These are phyloP conservation scores for Aspergillus taichungensis DNA, from an alignment of 495 filamentous ascomycete genomes.

Conservation along the genomic window DNA sequence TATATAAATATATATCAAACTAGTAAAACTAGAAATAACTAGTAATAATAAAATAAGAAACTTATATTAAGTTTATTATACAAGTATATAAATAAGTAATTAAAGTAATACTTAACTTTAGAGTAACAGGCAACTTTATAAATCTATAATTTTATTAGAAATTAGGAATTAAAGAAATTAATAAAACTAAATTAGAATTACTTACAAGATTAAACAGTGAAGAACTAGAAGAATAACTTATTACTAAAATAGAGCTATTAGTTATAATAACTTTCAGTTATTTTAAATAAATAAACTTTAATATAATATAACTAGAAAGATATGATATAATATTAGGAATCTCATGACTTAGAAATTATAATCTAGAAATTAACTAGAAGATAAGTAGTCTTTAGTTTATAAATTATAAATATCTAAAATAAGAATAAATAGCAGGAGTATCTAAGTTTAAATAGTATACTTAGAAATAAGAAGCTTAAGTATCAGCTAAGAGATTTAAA, in stretches of 20 bases:
- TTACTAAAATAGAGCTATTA: background rate
- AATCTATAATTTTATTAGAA: background rate
- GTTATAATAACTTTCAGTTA: no score
- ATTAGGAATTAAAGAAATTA: background rate
- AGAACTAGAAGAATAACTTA: no score
- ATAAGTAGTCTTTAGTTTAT: background rate
- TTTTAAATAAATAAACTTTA: no score
- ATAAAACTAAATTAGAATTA: background rate
- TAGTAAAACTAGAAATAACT: no score
- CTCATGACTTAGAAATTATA: background rate
- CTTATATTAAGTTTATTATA: background rate
- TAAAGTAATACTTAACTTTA: background rate
- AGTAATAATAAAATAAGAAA: no score
- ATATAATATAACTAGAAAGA: no score
- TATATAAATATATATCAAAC: no score
- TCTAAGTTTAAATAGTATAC: background rate
- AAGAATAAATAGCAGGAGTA: background rate
- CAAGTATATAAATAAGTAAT: background rate
- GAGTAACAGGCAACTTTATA: background rate
- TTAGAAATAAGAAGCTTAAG: conserved; percentile 1
- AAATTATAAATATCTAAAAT: background rate
- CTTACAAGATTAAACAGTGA: no score
- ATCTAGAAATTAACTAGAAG: background rate
- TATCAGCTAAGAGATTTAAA: background rate
- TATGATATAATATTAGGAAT: background rate